phyloP scores from a whole-genome alignment of 169 alveolate genomes.

The Toxoplasma gondii region DNA sequence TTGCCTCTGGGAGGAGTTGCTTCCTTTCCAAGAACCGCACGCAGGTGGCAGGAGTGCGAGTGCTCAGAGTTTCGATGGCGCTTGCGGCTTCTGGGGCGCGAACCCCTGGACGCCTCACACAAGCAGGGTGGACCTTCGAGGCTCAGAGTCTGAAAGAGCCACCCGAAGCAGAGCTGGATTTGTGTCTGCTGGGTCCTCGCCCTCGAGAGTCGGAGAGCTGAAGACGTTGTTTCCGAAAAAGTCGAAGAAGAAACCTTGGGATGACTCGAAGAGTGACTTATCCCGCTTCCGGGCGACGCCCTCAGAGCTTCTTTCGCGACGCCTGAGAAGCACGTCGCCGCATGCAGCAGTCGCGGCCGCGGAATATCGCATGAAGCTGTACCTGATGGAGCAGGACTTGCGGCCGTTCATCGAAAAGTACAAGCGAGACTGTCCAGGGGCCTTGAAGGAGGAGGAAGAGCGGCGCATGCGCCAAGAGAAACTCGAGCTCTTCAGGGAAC shows the following conservation, averaged over 20 bases:
- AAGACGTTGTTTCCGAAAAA: neutral
- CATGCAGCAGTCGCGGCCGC: slow-evolving; percentile 25
- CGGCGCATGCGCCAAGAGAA: neutral
- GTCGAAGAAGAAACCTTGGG: slow-evolving; percentile 30
- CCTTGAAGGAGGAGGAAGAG: neutral
- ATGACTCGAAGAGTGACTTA: slow-evolving; percentile 18
- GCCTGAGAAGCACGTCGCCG: slow-evolving; percentile 38
- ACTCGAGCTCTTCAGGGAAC: neutral
- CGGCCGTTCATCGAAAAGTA: slow-evolving; percentile 24
- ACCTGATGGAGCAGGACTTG: neutral
- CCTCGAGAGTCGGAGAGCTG: neutral
- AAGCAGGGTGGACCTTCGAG: no score
- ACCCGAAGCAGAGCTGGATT: neutral
- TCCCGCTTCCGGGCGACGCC: slow-evolving; percentile 36
- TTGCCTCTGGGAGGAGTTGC: no score
- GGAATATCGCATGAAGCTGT: slow-evolving; percentile 12
- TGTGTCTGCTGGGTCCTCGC: neutral
- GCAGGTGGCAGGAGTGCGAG: no score
- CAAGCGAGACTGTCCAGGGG: slow-evolving; percentile 10
- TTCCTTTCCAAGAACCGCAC: no score
- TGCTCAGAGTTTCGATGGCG: no score
- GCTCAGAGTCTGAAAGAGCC: no score
- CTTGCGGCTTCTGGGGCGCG: no score
- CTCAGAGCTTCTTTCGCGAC: neutral
- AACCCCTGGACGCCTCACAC: no score